Evolutionary conservation across 2,329 filamentous ascomycete genomes (phyloP).

Genomic region (Stagonosporopsis vannaccii): DNA sequence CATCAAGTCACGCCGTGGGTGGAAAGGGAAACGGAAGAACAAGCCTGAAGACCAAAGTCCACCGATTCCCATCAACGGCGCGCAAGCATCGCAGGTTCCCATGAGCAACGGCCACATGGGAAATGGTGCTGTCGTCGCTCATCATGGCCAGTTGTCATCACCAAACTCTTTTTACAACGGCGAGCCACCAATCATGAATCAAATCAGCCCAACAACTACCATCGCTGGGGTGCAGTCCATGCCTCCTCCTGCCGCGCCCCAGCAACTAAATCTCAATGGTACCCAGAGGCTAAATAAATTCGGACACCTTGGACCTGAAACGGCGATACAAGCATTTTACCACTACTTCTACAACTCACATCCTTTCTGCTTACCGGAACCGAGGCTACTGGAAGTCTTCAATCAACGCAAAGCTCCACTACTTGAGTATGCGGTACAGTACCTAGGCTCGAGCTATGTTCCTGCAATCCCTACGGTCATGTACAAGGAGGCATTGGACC

Average conservation of each 20-base stretch:
- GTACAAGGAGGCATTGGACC: constrained; percentile 51
- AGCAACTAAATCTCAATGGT: constrained; percentile 45
- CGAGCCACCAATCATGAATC: constrained; percentile 32
- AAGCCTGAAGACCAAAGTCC: constrained; percentile 43
- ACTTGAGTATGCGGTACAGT: constrained; percentile 63
- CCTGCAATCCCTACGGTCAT: constrained; percentile 54
- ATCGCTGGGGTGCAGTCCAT: constrained; percentile 30
- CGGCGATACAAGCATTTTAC: constrained; percentile 44
- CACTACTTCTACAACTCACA: constrained; percentile 64
- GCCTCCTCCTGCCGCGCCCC: constrained; percentile 25
- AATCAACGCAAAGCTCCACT: constrained; percentile 52
- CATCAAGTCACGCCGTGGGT: constrained; percentile 60
- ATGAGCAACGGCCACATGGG: constrained; percentile 29
- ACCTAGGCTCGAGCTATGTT: constrained; percentile 64
- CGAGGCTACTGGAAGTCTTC: constrained; percentile 49
- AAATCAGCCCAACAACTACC: constrained; percentile 33
- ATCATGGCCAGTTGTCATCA: constrained; percentile 37
- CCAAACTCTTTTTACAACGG: constrained; percentile 42
- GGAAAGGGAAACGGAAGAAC: constrained; percentile 54
- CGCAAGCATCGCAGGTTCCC: constrained; percentile 23
- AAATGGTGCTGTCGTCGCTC: constrained; percentile 11
- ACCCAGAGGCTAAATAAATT: constrained; percentile 40
- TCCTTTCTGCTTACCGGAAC: constrained; percentile 62
- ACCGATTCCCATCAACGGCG: constrained; percentile 30
- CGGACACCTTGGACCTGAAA: constrained; percentile 38